Conservation (phyloP, 257 asterid genomes). For the Avicennia marina region DNA sequence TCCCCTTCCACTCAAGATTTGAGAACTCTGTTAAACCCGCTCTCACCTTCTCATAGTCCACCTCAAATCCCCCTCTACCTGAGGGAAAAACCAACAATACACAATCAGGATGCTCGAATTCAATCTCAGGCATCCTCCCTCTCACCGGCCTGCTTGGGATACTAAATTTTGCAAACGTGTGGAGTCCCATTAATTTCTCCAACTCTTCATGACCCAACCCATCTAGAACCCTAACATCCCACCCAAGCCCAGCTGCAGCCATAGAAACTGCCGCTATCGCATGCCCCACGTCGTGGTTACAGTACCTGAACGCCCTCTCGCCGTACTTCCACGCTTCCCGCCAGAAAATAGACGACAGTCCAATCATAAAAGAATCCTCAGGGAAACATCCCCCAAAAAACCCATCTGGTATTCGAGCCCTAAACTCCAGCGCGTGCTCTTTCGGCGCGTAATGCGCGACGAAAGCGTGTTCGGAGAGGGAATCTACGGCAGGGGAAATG, state of each 20-base stretch:
- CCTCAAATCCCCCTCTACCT: slow-evolving; percentile 35
- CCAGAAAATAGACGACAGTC: slow-evolving; percentile 85
- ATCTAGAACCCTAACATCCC: slow-evolving; percentile 81
- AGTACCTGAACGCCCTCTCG: slow-evolving; percentile 94
- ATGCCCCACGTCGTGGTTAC: slow-evolving; percentile 97
- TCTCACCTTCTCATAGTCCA: slow-evolving; percentile 58
- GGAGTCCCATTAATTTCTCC: slow-evolving; percentile 71
- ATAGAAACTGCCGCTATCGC: slow-evolving; percentile 81
- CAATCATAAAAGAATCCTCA: slow-evolving; percentile 52
- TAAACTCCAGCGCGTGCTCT: slow-evolving; percentile 78
- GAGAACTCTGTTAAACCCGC: slow-evolving; percentile 29
- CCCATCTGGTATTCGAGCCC: slow-evolving; percentile 51
- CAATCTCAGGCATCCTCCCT: slow-evolving; percentile 80
- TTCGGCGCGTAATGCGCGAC: slow-evolving; percentile 90
- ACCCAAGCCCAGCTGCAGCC: slow-evolving; percentile 92
- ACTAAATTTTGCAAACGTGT: slow-evolving; percentile 31
- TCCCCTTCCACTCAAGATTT: slow-evolving; percentile 68
- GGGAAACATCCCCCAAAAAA: slow-evolving; percentile 48
- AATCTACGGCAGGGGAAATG: slow-evolving; percentile 54
- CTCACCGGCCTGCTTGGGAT: slow-evolving; percentile 60
- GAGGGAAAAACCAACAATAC: slow-evolving; percentile 66
- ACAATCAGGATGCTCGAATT: slow-evolving; percentile 93
- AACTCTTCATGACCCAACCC: slow-evolving; percentile 67
- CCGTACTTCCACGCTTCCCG: slow-evolving; percentile 98
- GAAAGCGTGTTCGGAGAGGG: slow-evolving; percentile 44